Percentiles rank a stretch among this genome's conserved stretches.
Conservation (phyloP, 2,329 filamentous ascomycete genomes). For the Neonectria faginata region DNA sequence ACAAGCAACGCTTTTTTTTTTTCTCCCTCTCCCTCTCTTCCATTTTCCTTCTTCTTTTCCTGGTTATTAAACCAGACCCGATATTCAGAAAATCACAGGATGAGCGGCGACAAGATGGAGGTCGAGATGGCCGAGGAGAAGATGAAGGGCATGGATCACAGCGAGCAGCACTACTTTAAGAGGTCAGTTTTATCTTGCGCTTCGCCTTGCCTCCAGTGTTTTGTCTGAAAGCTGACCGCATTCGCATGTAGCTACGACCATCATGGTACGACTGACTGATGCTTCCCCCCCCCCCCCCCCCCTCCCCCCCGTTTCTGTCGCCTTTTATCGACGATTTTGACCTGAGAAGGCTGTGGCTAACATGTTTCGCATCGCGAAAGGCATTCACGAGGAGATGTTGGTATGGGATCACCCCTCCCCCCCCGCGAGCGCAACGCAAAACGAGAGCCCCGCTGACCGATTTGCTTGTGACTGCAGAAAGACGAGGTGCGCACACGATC, state of each 20-base stretch:
- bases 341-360: conserved; percentile 30
- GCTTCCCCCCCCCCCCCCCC: not conserved
- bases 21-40: too few relatives aligned
- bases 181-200: conserved; percentile 67
- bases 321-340: conserved; percentile 15
- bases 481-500: conserved; percentile 97
- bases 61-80: not conserved
- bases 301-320: conserved; percentile 41
- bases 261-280: conserved; percentile 74
- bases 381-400: conserved; percentile 98
- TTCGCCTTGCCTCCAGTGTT: not conserved
- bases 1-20: not conserved
- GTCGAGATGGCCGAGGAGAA: conserved; percentile 70
- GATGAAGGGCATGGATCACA: conserved; percentile 84
- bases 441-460: conserved; percentile 38
- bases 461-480: conserved; percentile 70
- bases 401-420: conserved; percentile 65
- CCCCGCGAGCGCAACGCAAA: conserved; percentile 32
- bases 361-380: conserved; percentile 60
- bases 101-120: conserved; percentile 67
- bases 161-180: conserved; percentile 99
- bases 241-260: conserved; percentile 84
- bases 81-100: conserved; percentile 44
- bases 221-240: conserved; percentile 50
- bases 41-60: conserved; percentile 12